Base-by-base conservation (phyloP, 768 basidiomycete genomes). In the Rhodotorula toruloides region DNA sequence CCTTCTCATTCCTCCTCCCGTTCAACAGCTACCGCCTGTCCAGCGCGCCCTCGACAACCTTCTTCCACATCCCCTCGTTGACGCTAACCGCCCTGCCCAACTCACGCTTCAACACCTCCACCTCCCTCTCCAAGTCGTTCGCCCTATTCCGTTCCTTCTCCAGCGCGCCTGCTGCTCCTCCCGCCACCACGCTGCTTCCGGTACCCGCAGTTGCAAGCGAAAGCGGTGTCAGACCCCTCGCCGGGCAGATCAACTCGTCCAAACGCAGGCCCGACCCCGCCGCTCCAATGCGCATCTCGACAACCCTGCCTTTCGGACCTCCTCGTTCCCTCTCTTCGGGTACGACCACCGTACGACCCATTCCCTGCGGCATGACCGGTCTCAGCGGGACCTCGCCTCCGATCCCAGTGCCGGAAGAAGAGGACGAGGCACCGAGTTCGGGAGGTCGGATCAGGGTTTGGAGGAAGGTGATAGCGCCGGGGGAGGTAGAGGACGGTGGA, bases 361-460 rank as follows among this genome's bases (percentile, higher is more conserved):
- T 56, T 0, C 40, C 53, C 1, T 9, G 21, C 29, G 77, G 76
- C 67, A 77, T 76, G 55, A 79, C 56, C 7, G 76, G 68, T 72
- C 77, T 75, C 32, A 68, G 56, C 3, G 76, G 76, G 9, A 58
- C 52, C 25, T 68, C 66, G 22, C 27, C 29, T 21, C 34, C 46
- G 0, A 63, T 65, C 27, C 47, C 43, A 0, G 50, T 57, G 6
- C 62, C 69, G 1, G 59, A 62, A 36, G 54, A 64, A 56, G 46
- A 43, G 54, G 63, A 36, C 17, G 53, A 39, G n/a, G 53, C 34
- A 19, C 53, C 54, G 56, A 98, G 82, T 76, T 98, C 93, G 25
- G 85, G 83, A 4, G 94, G 96, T 71, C 88, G 88, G 54, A 93
- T 81, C 78, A 98, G 82, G 5, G 89, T 88, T 50, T 82, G 78